Evolutionary conservation across 1,284 basidiomycete genomes (phyloP), one percentile per base, ranked within the genome.

Genomic region (Dichomitus squalens): DNA sequence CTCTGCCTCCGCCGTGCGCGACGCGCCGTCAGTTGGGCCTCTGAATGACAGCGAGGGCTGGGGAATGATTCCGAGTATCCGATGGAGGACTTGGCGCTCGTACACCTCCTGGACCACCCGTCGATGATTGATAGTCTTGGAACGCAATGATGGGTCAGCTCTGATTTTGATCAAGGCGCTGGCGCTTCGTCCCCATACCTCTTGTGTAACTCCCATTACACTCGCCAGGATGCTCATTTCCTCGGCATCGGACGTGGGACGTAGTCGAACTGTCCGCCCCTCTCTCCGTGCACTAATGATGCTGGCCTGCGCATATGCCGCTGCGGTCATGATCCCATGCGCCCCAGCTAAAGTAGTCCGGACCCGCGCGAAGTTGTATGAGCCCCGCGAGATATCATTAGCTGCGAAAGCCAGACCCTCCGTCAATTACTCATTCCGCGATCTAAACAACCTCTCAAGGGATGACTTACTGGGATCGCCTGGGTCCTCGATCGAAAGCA

Each of bases 401-500:
- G 86, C 93, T 96, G 38, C 20, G 49, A 52, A 18, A 46, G 29
- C 18, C 16, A 35, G 52, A 38, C 46, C 34, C 41, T 48, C 38
- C 41, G 55, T 53, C 39, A 57, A 35, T 34, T 29, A 18, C 27
- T 16, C 18, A 18, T 52, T 43, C 14, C 23, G 27, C 54, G 50
- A 49, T 56, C 11, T 31, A 5, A 47, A 29, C 18, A 29, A 44
- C 4, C 23, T 8, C 11, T 2, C 27, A 21, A 47, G 4, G 31
- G 27, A n/a, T 31, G 20, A 83, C 92, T 76, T 68, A 95, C 94
- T 79, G 16, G 84, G 75, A 74, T 98, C 95, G 27, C 90, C 90
- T n/a, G 96, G 96, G 73, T 99, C 96, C 73, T 99, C 96, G 40
- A 99, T 92, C 20, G 87, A 90, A 47, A 99, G 76, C 62, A 93